A percentile compares a stretch with the other conserved stretches of the same genome.
Conservation (phyloP, 208 protist species). For the Phytomonas sp. region DNA sequence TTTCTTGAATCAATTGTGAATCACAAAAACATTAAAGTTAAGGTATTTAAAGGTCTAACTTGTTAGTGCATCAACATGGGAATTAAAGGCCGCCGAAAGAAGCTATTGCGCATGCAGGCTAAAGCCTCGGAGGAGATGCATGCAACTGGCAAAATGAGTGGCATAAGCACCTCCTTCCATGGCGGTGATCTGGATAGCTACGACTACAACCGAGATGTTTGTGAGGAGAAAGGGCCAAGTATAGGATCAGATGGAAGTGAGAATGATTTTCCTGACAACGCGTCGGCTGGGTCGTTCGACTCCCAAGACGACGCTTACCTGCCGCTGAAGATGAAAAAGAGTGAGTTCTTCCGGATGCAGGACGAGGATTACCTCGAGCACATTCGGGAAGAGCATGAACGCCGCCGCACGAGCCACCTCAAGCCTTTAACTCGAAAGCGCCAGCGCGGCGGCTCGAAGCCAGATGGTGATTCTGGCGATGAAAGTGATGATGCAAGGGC, state of each 20-base stretch:
- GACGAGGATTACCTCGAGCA: constrained; percentile 75
- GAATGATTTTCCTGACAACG: constrained; percentile 11
- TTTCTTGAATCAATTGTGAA: constrained; percentile 4
- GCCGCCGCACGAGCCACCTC: constrained; percentile 36
- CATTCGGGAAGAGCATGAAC: constrained; percentile 62
- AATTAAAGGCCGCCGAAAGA: constrained; percentile 71
- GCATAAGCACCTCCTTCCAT: background rate
- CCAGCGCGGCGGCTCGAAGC: constrained; percentile 11
- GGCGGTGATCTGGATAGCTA: background rate
- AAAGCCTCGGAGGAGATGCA: constrained; percentile 11
- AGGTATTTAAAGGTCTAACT: background rate
- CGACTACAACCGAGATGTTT: background rate
- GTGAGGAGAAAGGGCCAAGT: background rate
- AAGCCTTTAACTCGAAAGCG: constrained; percentile 3
- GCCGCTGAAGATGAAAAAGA: constrained; percentile 71
- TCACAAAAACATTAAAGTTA: background rate
- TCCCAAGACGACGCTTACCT: constrained; percentile 40
- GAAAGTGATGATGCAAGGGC: constrained; percentile 17
- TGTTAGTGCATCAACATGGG: constrained; percentile 34
- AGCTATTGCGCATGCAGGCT: constrained; percentile 49
- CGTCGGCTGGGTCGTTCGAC: constrained; percentile 33
- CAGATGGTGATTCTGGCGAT: background rate
- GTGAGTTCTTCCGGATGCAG: constrained; percentile 73
- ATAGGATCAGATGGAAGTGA: background rate
- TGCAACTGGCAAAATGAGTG: background rate